phyloP scores from a whole-genome alignment of 805 yeast species.

The Phaffomyces thermotolerans region DNA sequence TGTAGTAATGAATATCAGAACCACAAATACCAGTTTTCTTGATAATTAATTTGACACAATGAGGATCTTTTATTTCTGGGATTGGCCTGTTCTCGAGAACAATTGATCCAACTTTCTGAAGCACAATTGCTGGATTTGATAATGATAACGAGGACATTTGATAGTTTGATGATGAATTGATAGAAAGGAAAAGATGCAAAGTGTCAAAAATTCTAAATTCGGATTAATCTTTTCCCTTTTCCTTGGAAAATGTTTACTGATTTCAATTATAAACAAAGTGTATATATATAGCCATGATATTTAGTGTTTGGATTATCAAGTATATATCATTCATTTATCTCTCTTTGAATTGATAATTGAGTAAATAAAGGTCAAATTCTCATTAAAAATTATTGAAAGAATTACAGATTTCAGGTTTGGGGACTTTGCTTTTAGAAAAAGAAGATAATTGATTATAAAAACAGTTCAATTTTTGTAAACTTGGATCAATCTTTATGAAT shows the following conservation, averaged over 20 bases:
- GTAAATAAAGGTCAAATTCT: too few relatives aligned
- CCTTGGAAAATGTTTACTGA: too few relatives aligned
- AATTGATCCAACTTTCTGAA: constrained; percentile 57
- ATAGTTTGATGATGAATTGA: too few relatives aligned
- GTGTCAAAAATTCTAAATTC: too few relatives aligned
- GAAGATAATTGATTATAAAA: constrained; percentile 11
- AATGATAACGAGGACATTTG: constrained; percentile 1
- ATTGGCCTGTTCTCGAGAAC: constrained; percentile 59
- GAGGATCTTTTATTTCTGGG: constrained; percentile 55
- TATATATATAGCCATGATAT: too few relatives aligned
- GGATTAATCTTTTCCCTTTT: too few relatives aligned
- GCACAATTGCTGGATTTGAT: constrained; percentile 39
- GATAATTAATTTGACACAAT: constrained; percentile 65
- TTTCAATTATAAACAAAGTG: too few relatives aligned
- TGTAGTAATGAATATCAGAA: constrained; percentile 76
- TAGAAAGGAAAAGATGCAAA: too few relatives aligned
- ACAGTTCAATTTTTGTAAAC: not conserved
- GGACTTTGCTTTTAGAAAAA: constrained; percentile 1
- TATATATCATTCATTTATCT: too few relatives aligned
- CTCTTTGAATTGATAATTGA: too few relatives aligned
- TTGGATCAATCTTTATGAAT: constrained; percentile 2
- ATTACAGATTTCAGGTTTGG: not conserved
- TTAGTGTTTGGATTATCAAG: too few relatives aligned
- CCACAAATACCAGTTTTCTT: constrained; percentile 88
- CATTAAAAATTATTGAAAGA: too few relatives aligned